phyloP scores from a whole-genome alignment of 768 basidiomycete species.

The Mycena albidolilacea region DNA sequence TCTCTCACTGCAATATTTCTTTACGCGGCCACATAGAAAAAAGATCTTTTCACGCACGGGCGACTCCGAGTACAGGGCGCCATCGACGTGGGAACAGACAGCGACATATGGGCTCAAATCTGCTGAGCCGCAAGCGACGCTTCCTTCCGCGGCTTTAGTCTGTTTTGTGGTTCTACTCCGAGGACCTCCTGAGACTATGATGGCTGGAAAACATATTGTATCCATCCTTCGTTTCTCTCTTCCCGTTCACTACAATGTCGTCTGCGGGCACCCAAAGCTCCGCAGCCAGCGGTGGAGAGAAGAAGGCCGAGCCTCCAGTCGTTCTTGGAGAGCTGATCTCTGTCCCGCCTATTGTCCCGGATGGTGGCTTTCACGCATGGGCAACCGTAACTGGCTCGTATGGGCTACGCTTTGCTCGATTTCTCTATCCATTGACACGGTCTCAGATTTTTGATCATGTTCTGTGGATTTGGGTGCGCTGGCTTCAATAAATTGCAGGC shows the following conservation, averaged over 20 bases:
- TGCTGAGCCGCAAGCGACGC: not conserved
- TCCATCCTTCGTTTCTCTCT: slow-evolving; percentile 1
- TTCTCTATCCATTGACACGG: not conserved
- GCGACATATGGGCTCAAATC: not conserved
- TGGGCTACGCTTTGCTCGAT: not conserved
- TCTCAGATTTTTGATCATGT: slow-evolving; percentile 55
- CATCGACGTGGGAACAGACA: not conserved
- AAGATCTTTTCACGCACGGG: not conserved
- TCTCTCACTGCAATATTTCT: no score
- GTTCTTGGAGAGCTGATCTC: slow-evolving; percentile 8
- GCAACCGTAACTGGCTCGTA: slow-evolving; percentile 42
- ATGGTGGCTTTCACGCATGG: slow-evolving; percentile 42
- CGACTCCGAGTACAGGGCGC: not conserved
- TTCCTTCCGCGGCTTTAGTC: not conserved
- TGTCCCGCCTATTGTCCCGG: slow-evolving; percentile 15
- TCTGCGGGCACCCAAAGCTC: not conserved
- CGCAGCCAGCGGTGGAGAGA: slow-evolving; percentile 10
- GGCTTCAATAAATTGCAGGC: not conserved
- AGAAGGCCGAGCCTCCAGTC: slow-evolving; percentile 6
- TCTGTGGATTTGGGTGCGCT: slow-evolving; percentile 59
- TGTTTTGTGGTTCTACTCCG: not conserved
- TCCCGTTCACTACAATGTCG: slow-evolving; percentile 15
- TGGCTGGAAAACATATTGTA: not conserved
- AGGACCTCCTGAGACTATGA: not conserved
- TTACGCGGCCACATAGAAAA: no score